phyloP scores from a whole-genome alignment of 192 early-diverging fungal species.

The Oehlia diaphana region DNA sequence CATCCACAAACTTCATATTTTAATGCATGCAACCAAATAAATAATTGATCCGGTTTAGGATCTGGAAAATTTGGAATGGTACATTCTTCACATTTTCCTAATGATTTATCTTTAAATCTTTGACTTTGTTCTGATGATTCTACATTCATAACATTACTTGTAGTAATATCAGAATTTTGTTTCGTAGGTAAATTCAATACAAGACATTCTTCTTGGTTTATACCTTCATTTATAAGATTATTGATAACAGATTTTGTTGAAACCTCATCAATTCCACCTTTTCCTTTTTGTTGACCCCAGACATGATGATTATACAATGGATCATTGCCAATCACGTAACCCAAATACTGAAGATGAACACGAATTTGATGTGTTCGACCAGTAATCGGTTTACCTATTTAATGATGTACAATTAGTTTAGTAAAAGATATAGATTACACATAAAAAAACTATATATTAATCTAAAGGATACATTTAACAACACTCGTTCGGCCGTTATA shows the following conservation, averaged over 20 bases:
- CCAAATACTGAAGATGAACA: conserved; percentile 92
- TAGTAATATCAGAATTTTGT: neutral
- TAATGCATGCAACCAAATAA: conserved; percentile 92
- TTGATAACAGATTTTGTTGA: conserved; percentile 34
- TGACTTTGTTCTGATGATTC: neutral
- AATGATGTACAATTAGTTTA: conserved; percentile 27
- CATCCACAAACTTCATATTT: conserved; percentile 75
- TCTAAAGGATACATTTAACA: conserved; percentile 53
- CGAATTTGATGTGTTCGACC: conserved; percentile 98
- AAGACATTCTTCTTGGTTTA: conserved; percentile 32
- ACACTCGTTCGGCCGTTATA: conserved; percentile 68
- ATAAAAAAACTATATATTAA: conserved; percentile 33
- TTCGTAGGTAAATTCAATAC: conserved; percentile 28
- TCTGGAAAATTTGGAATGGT: conserved; percentile 55
- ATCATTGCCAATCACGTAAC: conserved; percentile 93
- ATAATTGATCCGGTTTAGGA: conserved; percentile 71
- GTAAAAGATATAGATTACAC: conserved; percentile 74
- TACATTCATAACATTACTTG: conserved; percentile 6
- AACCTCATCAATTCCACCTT: conserved; percentile 43
- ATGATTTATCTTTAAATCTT: neutral
- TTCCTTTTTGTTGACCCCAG: conserved; percentile 68
- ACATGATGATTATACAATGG: conserved; percentile 80
- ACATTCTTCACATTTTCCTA: conserved; percentile 64
- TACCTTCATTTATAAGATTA: conserved; percentile 33
- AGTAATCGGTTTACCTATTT: conserved; percentile 77